Base-by-base conservation (phyloP, 2,329 filamentous ascomycete species). In the Bimuria novae-zelandiae region DNA sequence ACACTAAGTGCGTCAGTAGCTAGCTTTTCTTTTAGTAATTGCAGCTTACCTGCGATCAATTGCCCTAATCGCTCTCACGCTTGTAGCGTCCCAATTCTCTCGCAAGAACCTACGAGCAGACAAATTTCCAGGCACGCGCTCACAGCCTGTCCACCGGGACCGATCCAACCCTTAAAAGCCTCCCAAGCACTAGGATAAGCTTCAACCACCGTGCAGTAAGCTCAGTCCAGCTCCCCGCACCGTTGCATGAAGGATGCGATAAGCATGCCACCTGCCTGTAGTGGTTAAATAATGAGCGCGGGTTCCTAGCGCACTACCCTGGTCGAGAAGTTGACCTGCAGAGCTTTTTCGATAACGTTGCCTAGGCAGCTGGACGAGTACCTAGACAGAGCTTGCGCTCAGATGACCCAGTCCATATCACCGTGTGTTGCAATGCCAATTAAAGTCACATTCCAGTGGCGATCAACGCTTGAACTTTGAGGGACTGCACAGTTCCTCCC, bases 211-310 rank as follows among this genome's bases (percentile, higher is more conserved):
- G 30, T 36, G 43, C 44, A 27, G 44, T 19, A 37, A 37, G 32
- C 33, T 36, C 23, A 23, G n/a, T 5, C 14, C 19, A 35, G 16
- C 25, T 27, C 7, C 40, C n/a, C n/a, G n/a, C n/a, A n/a, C n/a
- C n/a, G n/a, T n/a, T n/a, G n/a, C n/a, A n/a, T n/a, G n/a, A n/a
- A 21, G 22, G 17, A 19, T 16, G 22, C 44, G 44, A 47, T 47
- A 37, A 37, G 22, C 22, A 37, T 14, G 33, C 37, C 46, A 49
- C 46, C 46, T 49, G 35, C 46, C 46, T 6, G 29, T 17, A 32
- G 23, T 36, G 46, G 46, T 36, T 49, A 49, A 41, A 49, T 23
- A 10, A 10, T 27, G 5, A 6, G 23, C n/a, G n/a, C 11, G 1
- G 23, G 23, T 17, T 19, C 46, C 22, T 19, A 29, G 29, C 21